These are phyloP conservation scores for Colletotrichum eleusines DNA, from an alignment of 2,329 filamentous ascomycete genomes.

Conservation along the genomic window DNA sequence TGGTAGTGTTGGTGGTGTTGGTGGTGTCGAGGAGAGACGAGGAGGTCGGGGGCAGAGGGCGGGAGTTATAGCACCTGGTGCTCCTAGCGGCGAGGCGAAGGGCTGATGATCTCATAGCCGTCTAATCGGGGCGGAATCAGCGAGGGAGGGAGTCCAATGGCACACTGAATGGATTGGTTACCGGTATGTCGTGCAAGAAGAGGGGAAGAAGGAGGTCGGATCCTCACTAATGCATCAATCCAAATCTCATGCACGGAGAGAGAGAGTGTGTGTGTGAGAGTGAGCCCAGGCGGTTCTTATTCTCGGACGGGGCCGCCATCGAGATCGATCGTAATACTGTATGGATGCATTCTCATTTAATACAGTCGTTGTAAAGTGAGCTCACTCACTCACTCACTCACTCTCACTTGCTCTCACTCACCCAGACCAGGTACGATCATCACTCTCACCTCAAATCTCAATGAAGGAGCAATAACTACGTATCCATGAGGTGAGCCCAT, in stretches of 20 bases:
- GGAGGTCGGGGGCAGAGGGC: neutral
- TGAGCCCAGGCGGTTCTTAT: conserved; percentile 11
- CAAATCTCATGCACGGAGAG: neutral
- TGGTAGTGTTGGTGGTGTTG: neutral
- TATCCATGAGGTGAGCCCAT: neutral
- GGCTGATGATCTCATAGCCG: conserved; percentile 35
- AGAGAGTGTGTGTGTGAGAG: no score
- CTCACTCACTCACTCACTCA: no score
- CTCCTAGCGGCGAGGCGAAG: conserved; percentile 8
- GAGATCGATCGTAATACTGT: conserved; percentile 7
- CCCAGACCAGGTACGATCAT: no score
- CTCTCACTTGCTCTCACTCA: no score
- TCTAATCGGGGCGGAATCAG: neutral
- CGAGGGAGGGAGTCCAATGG: conserved; percentile 1
- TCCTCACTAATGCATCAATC: neutral
- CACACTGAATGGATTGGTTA: no score
- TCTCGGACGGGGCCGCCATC: neutral
- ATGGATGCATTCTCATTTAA: no score
- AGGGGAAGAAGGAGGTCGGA: neutral
- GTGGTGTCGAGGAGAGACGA: neutral
- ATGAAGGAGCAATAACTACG: neutral
- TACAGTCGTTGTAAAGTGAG: no score
- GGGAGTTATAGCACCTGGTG: conserved; percentile 13
- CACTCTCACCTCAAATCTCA: neutral
- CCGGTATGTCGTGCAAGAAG: no score